A percentile compares a stretch with the other conserved stretches of the same genome.
Conservation (phyloP, 2,329 filamentous ascomycete species). For the Penicillium sp. region DNA sequence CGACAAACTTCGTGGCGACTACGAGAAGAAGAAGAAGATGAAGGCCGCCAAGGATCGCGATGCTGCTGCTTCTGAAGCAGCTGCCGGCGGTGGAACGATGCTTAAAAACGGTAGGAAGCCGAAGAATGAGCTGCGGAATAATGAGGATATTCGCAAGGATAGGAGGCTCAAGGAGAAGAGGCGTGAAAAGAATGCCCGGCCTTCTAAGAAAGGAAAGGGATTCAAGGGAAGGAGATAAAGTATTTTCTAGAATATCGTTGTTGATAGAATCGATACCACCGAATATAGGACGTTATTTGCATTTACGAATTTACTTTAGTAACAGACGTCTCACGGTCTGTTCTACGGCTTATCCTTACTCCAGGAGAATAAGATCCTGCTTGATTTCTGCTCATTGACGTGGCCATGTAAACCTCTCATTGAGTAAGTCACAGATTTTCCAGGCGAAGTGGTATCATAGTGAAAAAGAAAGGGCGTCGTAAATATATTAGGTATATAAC, state of each 20-base stretch:
- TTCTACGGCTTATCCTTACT: no score
- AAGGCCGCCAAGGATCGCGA: slow-evolving; percentile 77
- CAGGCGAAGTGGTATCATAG: slow-evolving; percentile 7
- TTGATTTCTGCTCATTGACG: background rate
- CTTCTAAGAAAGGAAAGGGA: slow-evolving; percentile 60
- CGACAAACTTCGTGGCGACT: slow-evolving; percentile 89
- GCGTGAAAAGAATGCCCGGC: slow-evolving; percentile 84
- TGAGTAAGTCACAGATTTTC: background rate
- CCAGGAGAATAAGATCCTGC: background rate
- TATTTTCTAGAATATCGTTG: background rate
- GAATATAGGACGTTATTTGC: background rate
- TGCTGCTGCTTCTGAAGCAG: slow-evolving; percentile 20
- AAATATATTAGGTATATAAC: background rate
- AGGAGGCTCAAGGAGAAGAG: slow-evolving; percentile 72
- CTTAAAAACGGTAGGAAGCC: slow-evolving; percentile 51
- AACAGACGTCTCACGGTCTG: no score
- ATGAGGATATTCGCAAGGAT: slow-evolving; percentile 79
- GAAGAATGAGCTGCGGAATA: slow-evolving; percentile 75
- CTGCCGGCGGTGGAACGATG: background rate
- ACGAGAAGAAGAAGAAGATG: slow-evolving; percentile 83
- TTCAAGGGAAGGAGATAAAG: slow-evolving; percentile 9
- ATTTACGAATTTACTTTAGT: background rate
- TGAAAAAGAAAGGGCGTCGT: background rate
- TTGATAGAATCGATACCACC: background rate
- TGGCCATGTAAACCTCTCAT: background rate